phyloP scores from a whole-genome alignment of 495 filamentous ascomycete species.

The Penicillium steckii region DNA sequence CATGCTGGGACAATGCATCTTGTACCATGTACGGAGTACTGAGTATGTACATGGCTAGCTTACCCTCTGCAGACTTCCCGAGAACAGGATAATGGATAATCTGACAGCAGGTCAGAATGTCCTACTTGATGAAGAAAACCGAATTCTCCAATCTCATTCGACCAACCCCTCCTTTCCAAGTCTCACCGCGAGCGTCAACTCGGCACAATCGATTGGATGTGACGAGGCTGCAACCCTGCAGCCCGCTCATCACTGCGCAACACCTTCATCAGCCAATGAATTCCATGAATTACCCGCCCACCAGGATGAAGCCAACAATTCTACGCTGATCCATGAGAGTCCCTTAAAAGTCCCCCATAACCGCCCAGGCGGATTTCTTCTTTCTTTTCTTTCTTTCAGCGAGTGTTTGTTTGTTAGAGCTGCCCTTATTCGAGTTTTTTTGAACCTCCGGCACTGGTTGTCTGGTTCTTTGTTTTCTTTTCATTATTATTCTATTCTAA shows the following conservation, averaged over 20 bases:
- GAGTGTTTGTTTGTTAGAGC: constrained; percentile 71
- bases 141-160: not conserved
- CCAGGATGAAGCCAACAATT: not conserved
- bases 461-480: constrained; percentile 45
- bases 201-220: not conserved
- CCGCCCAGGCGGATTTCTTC: constrained; percentile 38
- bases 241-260: constrained; percentile 17
- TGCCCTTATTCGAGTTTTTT: constrained; percentile 51
- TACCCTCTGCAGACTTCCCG: not conserved
- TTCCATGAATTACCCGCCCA: constrained; percentile 23
- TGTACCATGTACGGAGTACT: not conserved
- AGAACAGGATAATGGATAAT: not conserved
- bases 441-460: constrained; percentile 51
- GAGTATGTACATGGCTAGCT: not conserved
- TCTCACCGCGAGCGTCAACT: constrained; percentile 4
- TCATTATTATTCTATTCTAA: constrained; percentile 33
- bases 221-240: not conserved
- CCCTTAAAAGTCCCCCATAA: constrained; percentile 38
- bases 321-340: constrained; percentile 13
- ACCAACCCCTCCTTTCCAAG: not conserved
- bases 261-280: constrained; percentile 17
- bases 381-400: constrained; percentile 65
- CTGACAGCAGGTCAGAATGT: not conserved
- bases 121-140: not conserved
- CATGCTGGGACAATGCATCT: not conserved